A percentile compares a stretch with the other conserved stretches of the same genome.
phyloP scores from a whole-genome alignment of 768 basidiomycete genomes.

The Sarcodon aspratus region DNA sequence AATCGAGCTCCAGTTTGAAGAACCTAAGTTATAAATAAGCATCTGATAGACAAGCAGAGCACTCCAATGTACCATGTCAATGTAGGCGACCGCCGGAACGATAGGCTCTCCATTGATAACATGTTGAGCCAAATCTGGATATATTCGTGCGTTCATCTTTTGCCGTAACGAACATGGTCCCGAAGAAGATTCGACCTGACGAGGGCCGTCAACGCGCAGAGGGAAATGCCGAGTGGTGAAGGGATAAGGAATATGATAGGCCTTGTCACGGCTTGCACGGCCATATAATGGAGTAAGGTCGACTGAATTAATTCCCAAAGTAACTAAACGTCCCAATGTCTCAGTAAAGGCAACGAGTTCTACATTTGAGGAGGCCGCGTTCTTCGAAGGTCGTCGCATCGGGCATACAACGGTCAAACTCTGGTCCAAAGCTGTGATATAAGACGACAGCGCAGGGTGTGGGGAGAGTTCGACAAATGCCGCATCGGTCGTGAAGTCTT shows the following conservation, averaged over 20 bases:
- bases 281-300: slow-evolving; percentile 21
- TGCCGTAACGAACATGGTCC: slow-evolving; percentile 10
- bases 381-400: slow-evolving; percentile 15
- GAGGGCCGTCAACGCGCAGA: not conserved
- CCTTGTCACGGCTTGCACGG: not conserved
- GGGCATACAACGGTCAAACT: slow-evolving; percentile 13
- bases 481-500: slow-evolving; percentile 9
- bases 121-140: slow-evolving; percentile 31
- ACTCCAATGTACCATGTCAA: slow-evolving; percentile 22
- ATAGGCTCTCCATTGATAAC: slow-evolving; percentile 32
- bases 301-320: slow-evolving; percentile 18
- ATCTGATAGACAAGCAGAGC: not conserved
- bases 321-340: slow-evolving; percentile 17
- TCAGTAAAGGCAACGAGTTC: slow-evolving; percentile 17
- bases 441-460: slow-evolving; percentile 26
- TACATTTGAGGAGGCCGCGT: slow-evolving; percentile 2
- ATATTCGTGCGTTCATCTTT: slow-evolving; percentile 23
- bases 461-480: slow-evolving; percentile 27
- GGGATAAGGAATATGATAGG: slow-evolving; percentile 15
- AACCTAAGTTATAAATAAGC: slow-evolving; percentile 12
- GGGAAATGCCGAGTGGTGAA: slow-evolving; percentile 17
- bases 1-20: slow-evolving; percentile 22
- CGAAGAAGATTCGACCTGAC: not conserved
- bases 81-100: slow-evolving; percentile 35
- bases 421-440: slow-evolving; percentile 15